phyloP scores from a whole-genome alignment of 352 stramenopile genomes.

The Chrysophaeum taylorii region DNA sequence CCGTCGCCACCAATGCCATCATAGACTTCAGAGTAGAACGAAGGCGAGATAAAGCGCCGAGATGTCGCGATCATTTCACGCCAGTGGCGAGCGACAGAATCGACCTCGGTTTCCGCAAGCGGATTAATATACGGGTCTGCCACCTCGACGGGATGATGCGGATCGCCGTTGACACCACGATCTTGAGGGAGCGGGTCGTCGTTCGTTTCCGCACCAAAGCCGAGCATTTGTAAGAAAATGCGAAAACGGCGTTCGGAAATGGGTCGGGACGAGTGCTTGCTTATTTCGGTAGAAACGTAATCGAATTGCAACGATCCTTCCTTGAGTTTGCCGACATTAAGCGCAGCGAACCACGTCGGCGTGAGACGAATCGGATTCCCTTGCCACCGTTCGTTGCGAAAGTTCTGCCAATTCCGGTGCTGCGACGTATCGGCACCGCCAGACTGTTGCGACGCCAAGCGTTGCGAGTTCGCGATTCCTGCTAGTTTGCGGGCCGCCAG shows the following conservation, averaged over 20 bases:
- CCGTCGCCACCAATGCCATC: not conserved
- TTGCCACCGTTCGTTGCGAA: conserved; percentile 64
- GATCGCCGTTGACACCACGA: no score
- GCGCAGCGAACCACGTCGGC: conserved; percentile 56
- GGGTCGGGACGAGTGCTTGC: not conserved
- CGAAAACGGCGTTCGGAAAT: not conserved
- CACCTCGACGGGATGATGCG: no score
- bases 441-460: conserved; percentile 45
- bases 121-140: no score
- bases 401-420: conserved; percentile 73
- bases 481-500: conserved; percentile 58
- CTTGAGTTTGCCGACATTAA: conserved; percentile 42
- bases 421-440: conserved; percentile 52
- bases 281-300: conserved; percentile 52
- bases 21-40: not conserved
- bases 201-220: no score
- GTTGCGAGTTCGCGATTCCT: conserved; percentile 59
- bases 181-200: no score
- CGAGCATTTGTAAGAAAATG: no score
- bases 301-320: conserved; percentile 61
- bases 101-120: no score
- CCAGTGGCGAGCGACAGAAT: not conserved
- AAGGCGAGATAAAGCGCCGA: not conserved
- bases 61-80: not conserved
- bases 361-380: conserved; percentile 53